These are phyloP conservation scores for Populus pruinosa DNA, from an alignment of 345 rosid species.

Conservation along the genomic window DNA sequence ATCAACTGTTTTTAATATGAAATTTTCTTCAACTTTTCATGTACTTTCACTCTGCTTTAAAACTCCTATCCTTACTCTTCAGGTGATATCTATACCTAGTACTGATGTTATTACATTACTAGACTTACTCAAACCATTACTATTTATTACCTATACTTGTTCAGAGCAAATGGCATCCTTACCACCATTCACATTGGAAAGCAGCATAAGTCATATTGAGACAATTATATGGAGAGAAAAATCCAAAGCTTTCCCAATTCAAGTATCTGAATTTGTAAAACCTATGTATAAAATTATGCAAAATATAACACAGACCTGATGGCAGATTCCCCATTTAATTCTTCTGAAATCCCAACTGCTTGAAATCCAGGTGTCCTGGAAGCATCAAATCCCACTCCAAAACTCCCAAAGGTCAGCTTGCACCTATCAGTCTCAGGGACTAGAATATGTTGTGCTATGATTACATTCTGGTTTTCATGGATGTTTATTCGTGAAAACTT, in stretches of 20 bases:
- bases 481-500: slow-evolving; percentile 43
- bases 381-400: slow-evolving; percentile 58
- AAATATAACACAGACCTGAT: slow-evolving; percentile 44
- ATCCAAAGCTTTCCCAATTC: background rate
- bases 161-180: background rate
- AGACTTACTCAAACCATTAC: background rate
- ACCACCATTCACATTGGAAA: background rate
- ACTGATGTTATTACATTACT: background rate
- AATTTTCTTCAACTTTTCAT: background rate
- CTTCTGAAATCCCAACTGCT: slow-evolving; percentile 41
- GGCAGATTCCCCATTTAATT: slow-evolving; percentile 44
- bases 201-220: background rate
- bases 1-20: background rate
- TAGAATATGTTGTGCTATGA: slow-evolving; percentile 81
- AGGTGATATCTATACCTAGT: background rate
- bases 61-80: background rate
- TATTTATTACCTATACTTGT: background rate
- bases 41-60: background rate
- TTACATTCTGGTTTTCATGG: slow-evolving; percentile 61
- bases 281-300: background rate
- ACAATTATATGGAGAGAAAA: background rate
- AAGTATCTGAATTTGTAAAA: background rate
- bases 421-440: slow-evolving; percentile 75
- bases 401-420: slow-evolving; percentile 80
- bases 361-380: slow-evolving; percentile 39